phyloP scores from a whole-genome alignment of 352 stramenopile species.

The Phytophthora meadii region DNA sequence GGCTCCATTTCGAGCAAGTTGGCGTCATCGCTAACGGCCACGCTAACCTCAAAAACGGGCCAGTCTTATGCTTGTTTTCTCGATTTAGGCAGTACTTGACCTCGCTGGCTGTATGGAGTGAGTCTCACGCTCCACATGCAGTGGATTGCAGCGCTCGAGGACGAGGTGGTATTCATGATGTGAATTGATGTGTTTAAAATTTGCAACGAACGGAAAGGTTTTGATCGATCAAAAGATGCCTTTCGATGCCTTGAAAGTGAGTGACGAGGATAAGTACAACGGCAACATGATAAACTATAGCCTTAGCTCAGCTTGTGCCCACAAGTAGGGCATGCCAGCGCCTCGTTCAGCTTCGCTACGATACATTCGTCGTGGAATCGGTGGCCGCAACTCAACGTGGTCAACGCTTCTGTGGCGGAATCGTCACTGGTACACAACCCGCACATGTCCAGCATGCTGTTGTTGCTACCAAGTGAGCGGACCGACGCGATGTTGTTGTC shows the following conservation, averaged over 20 bases:
- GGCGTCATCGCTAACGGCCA: slow-evolving; percentile 27
- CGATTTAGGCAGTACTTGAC: slow-evolving; percentile 9
- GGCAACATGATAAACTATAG: background rate
- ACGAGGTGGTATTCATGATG: background rate
- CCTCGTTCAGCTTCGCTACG: slow-evolving; percentile 62
- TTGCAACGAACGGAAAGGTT: slow-evolving; percentile 1
- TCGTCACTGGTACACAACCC: slow-evolving; percentile 33
- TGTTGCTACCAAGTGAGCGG: slow-evolving; percentile 45
- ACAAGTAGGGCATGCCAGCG: slow-evolving; percentile 51
- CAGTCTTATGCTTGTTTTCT: slow-evolving; percentile 25
- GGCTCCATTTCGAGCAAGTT: slow-evolving; percentile 12
- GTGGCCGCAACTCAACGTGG: slow-evolving; percentile 58
- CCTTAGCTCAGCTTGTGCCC: slow-evolving; percentile 26
- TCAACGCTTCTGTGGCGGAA: slow-evolving; percentile 32
- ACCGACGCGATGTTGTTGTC: slow-evolving; percentile 40
- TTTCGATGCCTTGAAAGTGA: slow-evolving; percentile 4
- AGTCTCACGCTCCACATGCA: slow-evolving; percentile 21
- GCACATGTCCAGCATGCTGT: slow-evolving; percentile 29
- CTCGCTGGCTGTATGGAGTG: background rate
- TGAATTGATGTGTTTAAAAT: slow-evolving; percentile 4
- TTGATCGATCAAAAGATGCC: slow-evolving; percentile 5
- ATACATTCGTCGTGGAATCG: slow-evolving; percentile 78
- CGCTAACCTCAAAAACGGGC: slow-evolving; percentile 2
- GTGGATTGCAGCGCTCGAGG: slow-evolving; percentile 3
- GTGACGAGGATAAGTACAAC: slow-evolving; percentile 7